These are phyloP conservation scores for Colletotrichum tabaci DNA, from an alignment of 2,329 filamentous ascomycete genomes.

Conservation along the genomic window DNA sequence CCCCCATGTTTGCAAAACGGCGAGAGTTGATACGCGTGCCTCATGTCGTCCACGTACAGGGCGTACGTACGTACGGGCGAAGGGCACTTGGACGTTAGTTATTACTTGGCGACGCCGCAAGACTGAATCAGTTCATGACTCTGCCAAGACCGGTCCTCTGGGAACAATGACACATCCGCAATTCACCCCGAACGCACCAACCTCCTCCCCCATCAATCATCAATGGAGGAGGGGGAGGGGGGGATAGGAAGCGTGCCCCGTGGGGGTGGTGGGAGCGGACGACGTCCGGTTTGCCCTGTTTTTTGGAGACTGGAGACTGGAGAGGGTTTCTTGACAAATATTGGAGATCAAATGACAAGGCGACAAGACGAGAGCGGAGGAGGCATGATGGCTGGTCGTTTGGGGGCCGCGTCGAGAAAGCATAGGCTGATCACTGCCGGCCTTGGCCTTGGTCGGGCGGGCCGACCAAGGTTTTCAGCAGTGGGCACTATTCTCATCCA, in stretches of 20 bases:
- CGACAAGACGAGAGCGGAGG: too few species aligned
- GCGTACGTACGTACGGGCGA: too few species aligned
- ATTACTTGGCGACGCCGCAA: conserved; percentile 8
- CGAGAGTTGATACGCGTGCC: conserved; percentile 33
- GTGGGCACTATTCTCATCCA: not conserved
- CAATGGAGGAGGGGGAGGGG: too few species aligned
- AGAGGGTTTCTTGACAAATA: not conserved
- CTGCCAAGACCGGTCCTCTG: conserved; percentile 26
- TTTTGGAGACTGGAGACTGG: conserved; percentile 1
- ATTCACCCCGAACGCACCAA: conserved; percentile 2
- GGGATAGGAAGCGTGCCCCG: not conserved
- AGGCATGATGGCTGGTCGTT: not conserved
- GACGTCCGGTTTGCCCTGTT: conserved; percentile 2
- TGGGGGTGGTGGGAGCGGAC: not conserved
- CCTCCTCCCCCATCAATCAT: not conserved
- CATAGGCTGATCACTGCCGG: not conserved
- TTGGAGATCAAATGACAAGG: not conserved
- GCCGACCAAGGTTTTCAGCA: not conserved
- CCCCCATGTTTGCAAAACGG: conserved; percentile 20
- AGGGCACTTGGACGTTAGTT: conserved; percentile 12
- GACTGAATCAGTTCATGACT: conserved; percentile 34
- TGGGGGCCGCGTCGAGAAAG: not conserved
- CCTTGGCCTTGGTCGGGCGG: not conserved
- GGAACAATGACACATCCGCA: conserved; percentile 1
- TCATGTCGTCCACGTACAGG: conserved; percentile 6